Evolutionary conservation across 2,329 filamentous ascomycete genomes (phyloP).

Genomic region (Diaporthe amygdali): DNA sequence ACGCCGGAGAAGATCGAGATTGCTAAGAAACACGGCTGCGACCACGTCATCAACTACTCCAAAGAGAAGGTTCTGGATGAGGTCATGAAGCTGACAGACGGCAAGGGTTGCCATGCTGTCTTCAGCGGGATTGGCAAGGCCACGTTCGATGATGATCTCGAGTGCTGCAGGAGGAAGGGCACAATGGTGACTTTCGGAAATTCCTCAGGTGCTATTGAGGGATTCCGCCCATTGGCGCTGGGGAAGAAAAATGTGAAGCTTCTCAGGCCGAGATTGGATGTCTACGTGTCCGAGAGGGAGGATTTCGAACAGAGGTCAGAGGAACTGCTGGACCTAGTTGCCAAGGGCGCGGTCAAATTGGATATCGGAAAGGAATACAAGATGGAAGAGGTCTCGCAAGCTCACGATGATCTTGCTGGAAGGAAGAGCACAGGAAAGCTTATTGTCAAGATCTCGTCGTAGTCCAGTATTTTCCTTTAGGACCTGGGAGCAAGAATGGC

Average conservation of each 20-base stretch:
- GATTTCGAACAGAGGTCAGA: conserved; percentile 49
- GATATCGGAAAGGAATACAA: conserved; percentile 26
- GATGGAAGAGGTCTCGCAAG: conserved; percentile 24
- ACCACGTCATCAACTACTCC: conserved; percentile 74
- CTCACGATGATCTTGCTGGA: conserved; percentile 23
- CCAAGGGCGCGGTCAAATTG: conserved; percentile 26
- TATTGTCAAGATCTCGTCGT: conserved; percentile 25
- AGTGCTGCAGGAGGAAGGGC: conserved; percentile 56
- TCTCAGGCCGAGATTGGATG: conserved; percentile 65
- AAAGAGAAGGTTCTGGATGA: conserved; percentile 61
- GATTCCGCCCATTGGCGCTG: conserved; percentile 51
- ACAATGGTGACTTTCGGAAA: conserved; percentile 72
- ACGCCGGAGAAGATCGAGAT: conserved; percentile 75
- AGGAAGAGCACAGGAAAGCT: conserved; percentile 27
- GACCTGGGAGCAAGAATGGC: background rate
- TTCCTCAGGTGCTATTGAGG: conserved; percentile 65
- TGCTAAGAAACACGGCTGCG: conserved; percentile 73
- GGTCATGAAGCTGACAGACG: conserved; percentile 72
- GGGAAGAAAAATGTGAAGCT: conserved; percentile 70
- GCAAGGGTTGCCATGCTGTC: conserved; percentile 75
- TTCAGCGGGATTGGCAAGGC: conserved; percentile 85
- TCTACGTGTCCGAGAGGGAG: conserved; percentile 65
- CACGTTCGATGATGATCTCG: conserved; percentile 56
- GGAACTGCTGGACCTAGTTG: conserved; percentile 27
- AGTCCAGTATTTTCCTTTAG: background rate